phyloP scores from a whole-genome alignment of 2,329 filamentous ascomycete species.

The Botrytis elliptica region DNA sequence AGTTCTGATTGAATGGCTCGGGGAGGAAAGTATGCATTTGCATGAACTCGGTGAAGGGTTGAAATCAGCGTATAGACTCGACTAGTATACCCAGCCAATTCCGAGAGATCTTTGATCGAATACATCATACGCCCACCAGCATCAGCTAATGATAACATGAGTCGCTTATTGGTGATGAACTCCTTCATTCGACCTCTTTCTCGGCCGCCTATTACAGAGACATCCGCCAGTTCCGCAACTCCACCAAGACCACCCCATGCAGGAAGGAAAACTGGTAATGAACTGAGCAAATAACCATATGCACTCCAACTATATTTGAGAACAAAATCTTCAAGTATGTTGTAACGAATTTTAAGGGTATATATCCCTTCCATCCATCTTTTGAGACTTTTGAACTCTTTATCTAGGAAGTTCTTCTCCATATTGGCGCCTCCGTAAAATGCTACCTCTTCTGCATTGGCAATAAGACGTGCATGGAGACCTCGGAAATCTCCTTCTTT shows the following conservation, averaged over 20 bases:
- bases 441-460: conserved; percentile 95
- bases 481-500: conserved; percentile 94
- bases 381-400: conserved; percentile 88
- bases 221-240: conserved; percentile 61
- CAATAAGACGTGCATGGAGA: conserved; percentile 86
- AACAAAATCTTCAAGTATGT: conserved; percentile 97
- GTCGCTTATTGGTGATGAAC: conserved; percentile 97
- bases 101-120: conserved; percentile 95
- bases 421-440: conserved; percentile 96
- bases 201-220: conserved; percentile 53
- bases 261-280: conserved; percentile 88
- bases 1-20: conserved; percentile 70
- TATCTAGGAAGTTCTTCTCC: conserved; percentile 88
- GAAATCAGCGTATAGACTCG: conserved; percentile 94
- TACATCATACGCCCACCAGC: conserved; percentile 99
- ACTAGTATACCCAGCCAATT: conserved; percentile 93
- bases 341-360: conserved; percentile 95
- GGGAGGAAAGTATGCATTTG: conserved; percentile 76
- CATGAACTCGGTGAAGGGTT: conserved; percentile 89
- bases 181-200: conserved; percentile 93
- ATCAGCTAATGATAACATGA: conserved; percentile 96
- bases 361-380: conserved; percentile 99
- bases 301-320: conserved; percentile 99
- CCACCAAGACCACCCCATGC: conserved; percentile 87
- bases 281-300: conserved; percentile 91